Base-by-base conservation (phyloP, 768 basidiomycete species). In the Boletellus ananas region DNA sequence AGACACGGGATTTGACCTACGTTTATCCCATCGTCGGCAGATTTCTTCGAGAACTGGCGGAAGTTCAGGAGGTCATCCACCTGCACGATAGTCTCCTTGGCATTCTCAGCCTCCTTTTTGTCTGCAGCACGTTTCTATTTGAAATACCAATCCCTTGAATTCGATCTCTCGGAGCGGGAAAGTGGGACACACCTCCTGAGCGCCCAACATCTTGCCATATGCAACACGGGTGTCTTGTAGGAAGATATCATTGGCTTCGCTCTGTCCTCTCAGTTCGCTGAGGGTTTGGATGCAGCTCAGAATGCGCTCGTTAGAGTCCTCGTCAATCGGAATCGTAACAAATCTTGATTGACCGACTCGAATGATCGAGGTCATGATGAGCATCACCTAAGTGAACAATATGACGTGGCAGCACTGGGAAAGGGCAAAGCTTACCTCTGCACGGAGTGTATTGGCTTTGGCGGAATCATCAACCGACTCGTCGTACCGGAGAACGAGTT, bases 301-400 rank as follows among this genome's bases (percentile, higher is more conserved):
- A 70, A 99, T 92, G 21, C 96, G 85, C 69, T 99, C 96, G 58
- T 83, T 87, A 6, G 93, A 94, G 67, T 99, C 96, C 66, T 99
- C 96, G 72, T 99, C 96, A 57, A 99, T 99, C n/a, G 90, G 88
- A 2, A 85, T 86, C 0, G 90, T 83, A 38, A 87, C 89, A 58
- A 95, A 94, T 65, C 94, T 95, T 47, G 93, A 94, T 71, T 98
- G 95, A 34, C 96, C 96, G 48, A 97, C 91, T 42, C 96, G 92
- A 64, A 98, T 90, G 65, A 94, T 78, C 9, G 94, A 96, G 1
- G 94, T 86, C 96, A 99, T 97, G 66, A 98, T 92, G 47, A 99
- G 78, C 90, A 99, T 97, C 6, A 90, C 84, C 87, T 90, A 59
- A 14, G 53, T 10, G 17, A 37, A 35, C n/a, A 5, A 10, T 3